Base-by-base conservation (phyloP, 805 yeast genomes). In the Dipodascus geniculatus region DNA sequence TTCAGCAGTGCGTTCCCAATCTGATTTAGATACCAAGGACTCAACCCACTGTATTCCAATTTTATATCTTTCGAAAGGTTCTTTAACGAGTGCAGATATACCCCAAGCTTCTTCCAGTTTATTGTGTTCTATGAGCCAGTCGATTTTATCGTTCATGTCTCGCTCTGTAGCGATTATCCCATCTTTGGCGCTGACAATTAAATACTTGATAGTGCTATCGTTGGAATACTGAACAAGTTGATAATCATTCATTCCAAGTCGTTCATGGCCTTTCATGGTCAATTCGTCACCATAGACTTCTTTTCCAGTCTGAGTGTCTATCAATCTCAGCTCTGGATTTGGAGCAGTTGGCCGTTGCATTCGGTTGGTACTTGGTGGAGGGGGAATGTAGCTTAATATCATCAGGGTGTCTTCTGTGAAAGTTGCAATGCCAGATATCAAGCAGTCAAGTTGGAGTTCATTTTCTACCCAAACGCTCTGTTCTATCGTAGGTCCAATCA, bases 241-340 rank as follows among this genome's bases (percentile, higher is more conserved):
- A 63, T 85, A 87, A 64, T 93, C 98, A 64, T 91, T 90, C 17
- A 85, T 71, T 0, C 95, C 89, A 48, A 87, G 68, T 14, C 74
- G 71, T 22, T 79, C 74, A 49, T 71, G 76, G 33, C 79, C 78
- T 51, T 76, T 77, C 54, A 87, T 67, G 0, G 83, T 80, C 1
- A 91, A 74, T 63, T 84, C 95, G 65, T 91, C 96, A 22, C 82
- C 87, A 52, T 85, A 81, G 14, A 79, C 74, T 51, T 87, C 95
- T 55, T 80, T 84, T 6, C 91, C 87, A 6, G 82, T 79, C 1
- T 70, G 60, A 1, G 82, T 72, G 63, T 84, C 83, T 19, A 87
- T 69, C 1, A 93, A 72, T 56, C 83, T 79, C 22, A 91, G 68
- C 58, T 90, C 96, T 0, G 98, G 96, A 11, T 82, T 76, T 31